Percentiles rank a stretch among this genome's conserved stretches.
Conservation (phyloP, 148 eudicot genomes). For the Chenopodium suecicum region DNA sequence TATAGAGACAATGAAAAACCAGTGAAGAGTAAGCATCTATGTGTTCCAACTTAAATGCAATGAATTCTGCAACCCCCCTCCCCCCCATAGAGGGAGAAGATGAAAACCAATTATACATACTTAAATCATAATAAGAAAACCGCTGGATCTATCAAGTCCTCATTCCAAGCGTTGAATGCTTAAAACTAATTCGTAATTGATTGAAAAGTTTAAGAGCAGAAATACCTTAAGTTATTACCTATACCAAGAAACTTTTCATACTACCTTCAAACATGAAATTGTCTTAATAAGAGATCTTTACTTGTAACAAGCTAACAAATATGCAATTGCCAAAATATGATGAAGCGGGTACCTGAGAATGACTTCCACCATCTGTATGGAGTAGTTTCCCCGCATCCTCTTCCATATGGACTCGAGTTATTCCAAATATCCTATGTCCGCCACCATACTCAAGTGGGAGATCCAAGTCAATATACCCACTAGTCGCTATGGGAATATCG, state of each 20-base stretch:
- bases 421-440: constrained; percentile 87
- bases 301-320: not conserved
- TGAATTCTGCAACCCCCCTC: not conserved
- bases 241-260: not conserved
- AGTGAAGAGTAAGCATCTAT: no score
- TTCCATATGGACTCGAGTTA: constrained; percentile 97
- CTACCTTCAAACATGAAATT: not conserved
- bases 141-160: not conserved
- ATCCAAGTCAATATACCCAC: constrained; percentile 87
- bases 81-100: not conserved
- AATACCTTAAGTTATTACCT: not conserved
- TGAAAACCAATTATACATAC: not conserved
- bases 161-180: not conserved
- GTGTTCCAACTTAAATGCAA: not conserved
- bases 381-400: constrained; percentile 98
- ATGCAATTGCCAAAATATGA: not conserved
- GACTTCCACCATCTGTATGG: constrained; percentile 69
- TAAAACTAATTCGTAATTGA: not conserved
- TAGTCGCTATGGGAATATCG: constrained; percentile 85
- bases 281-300: not conserved
- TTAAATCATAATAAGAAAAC: not conserved
- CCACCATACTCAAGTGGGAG: constrained; percentile 93
- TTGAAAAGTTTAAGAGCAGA: not conserved
- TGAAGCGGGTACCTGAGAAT: constrained; percentile 64
- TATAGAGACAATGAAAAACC: not conserved